Percentiles rank a stretch among this genome's conserved stretches.
Evolutionary conservation across 1,284 basidiomycete species (phyloP).

Genomic region (Neonothopanus nambi): DNA sequence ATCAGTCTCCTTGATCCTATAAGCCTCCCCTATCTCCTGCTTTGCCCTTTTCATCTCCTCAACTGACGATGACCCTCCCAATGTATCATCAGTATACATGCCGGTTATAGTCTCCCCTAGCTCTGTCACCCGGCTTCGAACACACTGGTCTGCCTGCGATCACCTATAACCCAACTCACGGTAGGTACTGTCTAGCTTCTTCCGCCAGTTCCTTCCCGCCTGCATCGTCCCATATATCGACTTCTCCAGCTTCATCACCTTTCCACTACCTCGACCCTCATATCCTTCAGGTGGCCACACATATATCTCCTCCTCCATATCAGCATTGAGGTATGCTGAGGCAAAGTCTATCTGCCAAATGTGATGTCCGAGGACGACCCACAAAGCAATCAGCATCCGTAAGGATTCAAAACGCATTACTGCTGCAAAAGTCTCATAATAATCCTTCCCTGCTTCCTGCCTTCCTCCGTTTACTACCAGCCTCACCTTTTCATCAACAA

Average conservation of each 20-base stretch:
- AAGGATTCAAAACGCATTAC: background rate
- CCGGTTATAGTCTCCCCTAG: no score
- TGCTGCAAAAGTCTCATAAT: background rate
- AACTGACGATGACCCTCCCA: slow-evolving; percentile 15
- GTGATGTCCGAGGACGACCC: slow-evolving; percentile 2
- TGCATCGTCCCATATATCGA: slow-evolving; percentile 35
- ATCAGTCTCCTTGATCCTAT: slow-evolving; percentile 17
- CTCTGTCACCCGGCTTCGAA: no score
- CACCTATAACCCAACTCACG: no score
- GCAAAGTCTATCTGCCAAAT: no score
- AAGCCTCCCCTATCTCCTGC: slow-evolving; percentile 11
- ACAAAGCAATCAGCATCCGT: background rate
- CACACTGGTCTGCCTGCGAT: no score
- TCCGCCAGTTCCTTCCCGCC: slow-evolving; percentile 27
- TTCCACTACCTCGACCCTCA: slow-evolving; percentile 11
- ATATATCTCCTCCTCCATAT: slow-evolving; percentile 28
- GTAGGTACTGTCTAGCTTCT: slow-evolving; percentile 20
- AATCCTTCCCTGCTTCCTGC: background rate
- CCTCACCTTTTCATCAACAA: background rate
- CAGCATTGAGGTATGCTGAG: no score
- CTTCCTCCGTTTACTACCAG: background rate
- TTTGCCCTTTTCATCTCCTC: slow-evolving; percentile 9
- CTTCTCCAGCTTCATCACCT: slow-evolving; percentile 25
- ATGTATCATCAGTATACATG: no score
- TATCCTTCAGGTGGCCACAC: slow-evolving; percentile 29